phyloP scores from a whole-genome alignment of 1,284 basidiomycete species.

The Sporisorium scitamineum region DNA sequence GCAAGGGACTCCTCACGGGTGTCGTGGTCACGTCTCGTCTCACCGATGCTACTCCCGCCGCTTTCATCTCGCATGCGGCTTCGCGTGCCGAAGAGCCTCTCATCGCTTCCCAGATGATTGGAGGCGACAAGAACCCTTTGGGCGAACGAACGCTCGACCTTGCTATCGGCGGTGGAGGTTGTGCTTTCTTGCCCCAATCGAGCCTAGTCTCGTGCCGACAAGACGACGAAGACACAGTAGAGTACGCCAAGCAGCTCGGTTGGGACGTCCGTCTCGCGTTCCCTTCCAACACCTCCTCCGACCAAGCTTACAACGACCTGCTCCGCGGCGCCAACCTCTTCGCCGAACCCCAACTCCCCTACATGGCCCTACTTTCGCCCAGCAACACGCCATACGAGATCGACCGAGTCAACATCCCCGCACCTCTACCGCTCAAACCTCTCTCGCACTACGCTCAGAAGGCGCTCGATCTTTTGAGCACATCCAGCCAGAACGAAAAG shows the following conservation, averaged over 20 bases:
- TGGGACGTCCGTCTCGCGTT: constrained; percentile 56
- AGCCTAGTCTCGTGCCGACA: constrained; percentile 60
- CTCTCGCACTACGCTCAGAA: constrained; percentile 48
- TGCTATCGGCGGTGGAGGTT: constrained; percentile 70
- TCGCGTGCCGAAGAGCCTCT: constrained; percentile 48
- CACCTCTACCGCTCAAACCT: constrained; percentile 33
- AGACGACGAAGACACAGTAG: constrained; percentile 66
- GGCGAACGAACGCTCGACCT: constrained; percentile 62
- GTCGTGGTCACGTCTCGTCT: constrained; percentile 68
- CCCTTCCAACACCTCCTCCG: constrained; percentile 31
- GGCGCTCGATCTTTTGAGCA: constrained; percentile 43
- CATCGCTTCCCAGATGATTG: constrained; percentile 51
- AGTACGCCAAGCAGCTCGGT: constrained; percentile 45
- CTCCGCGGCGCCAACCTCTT: constrained; percentile 7
- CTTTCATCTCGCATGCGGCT: constrained; percentile 69
- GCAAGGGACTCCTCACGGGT: constrained; percentile 68
- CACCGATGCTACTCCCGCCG: constrained; percentile 68
- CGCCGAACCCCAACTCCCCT: constrained; percentile 36
- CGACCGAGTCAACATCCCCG: constrained; percentile 55
- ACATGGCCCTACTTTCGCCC: constrained; percentile 53
- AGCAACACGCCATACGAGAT: constrained; percentile 67
- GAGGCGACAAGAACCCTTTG: constrained; percentile 40
- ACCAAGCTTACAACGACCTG: background rate
- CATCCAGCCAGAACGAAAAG: constrained; percentile 35
- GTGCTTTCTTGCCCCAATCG: constrained; percentile 68